phyloP scores from a whole-genome alignment of 257 asterid species.

The Primulina huaijiensis region DNA sequence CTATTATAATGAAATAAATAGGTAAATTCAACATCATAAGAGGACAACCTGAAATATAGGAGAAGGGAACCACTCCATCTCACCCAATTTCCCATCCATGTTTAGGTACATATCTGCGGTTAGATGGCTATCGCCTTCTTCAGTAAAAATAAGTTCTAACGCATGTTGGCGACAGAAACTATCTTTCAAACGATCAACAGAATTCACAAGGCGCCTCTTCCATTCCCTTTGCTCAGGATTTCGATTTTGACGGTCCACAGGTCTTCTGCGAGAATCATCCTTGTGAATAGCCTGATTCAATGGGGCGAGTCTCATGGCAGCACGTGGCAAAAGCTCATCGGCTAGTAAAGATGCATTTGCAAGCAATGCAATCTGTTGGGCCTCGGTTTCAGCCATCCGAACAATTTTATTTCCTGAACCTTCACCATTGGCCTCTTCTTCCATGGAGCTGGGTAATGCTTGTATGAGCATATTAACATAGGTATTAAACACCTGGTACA shows the following conservation, averaged over 20 bases:
- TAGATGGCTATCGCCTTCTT: conserved; percentile 91
- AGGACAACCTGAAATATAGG: conserved; percentile 82
- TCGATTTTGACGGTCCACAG: conserved; percentile 82
- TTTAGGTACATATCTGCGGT: conserved; percentile 79
- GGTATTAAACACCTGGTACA: conserved; percentile 85
- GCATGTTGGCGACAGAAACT: conserved; percentile 98
- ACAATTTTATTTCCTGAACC: conserved; percentile 82
- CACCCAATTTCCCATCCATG: conserved; percentile 77
- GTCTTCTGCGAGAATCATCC: conserved; percentile 80
- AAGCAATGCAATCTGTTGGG: conserved; percentile 94
- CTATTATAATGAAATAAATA: background rate
- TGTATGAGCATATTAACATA: conserved; percentile 80
- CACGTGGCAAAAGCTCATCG: conserved; percentile 94
- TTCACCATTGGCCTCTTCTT: conserved; percentile 76
- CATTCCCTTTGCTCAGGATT: conserved; percentile 98
- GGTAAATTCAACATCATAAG: background rate
- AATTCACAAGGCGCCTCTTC: conserved; percentile 78
- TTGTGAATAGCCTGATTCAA: conserved; percentile 47
- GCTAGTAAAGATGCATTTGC: conserved; percentile 96
- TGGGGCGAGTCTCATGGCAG: conserved; percentile 86
- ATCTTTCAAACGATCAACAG: conserved; percentile 88
- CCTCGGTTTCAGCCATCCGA: conserved; percentile 93
- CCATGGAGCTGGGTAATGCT: conserved; percentile 95
- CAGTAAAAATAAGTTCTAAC: conserved; percentile 90
- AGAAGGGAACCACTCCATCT: conserved; percentile 92